These are phyloP conservation scores for Penicillium silybi DNA, from an alignment of 495 filamentous ascomycete species.

Conservation along the genomic window DNA sequence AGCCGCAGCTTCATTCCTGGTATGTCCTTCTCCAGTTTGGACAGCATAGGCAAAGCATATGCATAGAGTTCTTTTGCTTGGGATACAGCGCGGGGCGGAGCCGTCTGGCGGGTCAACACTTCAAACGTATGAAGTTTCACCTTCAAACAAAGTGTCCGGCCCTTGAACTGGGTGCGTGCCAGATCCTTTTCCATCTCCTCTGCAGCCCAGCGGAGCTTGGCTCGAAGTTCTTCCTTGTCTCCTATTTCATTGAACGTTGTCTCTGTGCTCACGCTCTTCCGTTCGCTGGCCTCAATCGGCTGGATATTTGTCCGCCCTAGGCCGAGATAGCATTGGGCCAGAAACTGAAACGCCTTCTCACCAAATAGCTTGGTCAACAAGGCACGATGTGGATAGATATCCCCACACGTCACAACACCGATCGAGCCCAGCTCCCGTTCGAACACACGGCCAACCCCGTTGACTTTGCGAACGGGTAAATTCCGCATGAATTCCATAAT, in stretches of 20 bases:
- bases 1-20: conserved; percentile 76
- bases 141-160: conserved; percentile 85
- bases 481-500: conserved; percentile 84
- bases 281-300: conserved; percentile 83
- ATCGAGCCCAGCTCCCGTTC: conserved; percentile 88
- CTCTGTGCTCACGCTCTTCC: conserved; percentile 93
- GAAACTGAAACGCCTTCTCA: conserved; percentile 83
- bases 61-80: conserved; percentile 79
- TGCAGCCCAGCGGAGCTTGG: conserved; percentile 73
- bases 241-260: conserved; percentile 83
- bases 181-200: conserved; percentile 90
- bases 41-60: conserved; percentile 76
- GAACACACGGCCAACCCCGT: conserved; percentile 89
- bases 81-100: conserved; percentile 66
- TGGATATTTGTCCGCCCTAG: conserved; percentile 84
- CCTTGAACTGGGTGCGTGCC: conserved; percentile 73
- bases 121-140: conserved; percentile 94
- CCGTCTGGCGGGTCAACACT: conserved; percentile 77
- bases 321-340: conserved; percentile 80
- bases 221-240: conserved; percentile 61
- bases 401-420: conserved; percentile 83
- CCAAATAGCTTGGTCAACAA: conserved; percentile 76
- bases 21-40: conserved; percentile 81
- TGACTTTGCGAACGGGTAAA: conserved; percentile 83
- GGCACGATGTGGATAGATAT: conserved; percentile 74